Evolutionary conservation across 176 grass and related monocot genomes (phyloP).

Genomic region (Microstegium vimineum): DNA sequence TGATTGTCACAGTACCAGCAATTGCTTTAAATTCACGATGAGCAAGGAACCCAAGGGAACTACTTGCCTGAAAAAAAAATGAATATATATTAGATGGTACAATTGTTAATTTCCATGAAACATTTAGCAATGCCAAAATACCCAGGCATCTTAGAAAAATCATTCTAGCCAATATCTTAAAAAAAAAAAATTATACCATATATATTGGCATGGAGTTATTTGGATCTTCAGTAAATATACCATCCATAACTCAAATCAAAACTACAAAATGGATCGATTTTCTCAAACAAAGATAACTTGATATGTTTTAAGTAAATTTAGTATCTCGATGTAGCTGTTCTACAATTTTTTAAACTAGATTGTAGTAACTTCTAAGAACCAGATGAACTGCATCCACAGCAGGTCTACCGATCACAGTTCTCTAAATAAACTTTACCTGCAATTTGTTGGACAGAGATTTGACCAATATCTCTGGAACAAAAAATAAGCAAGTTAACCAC

Average conservation of each 20-base stretch:
- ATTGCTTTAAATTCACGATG: conserved; percentile 63
- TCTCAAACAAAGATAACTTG: background rate
- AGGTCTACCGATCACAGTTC: background rate
- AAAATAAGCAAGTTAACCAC: conserved; percentile 97
- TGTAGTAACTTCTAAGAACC: background rate
- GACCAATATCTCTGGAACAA: conserved; percentile 78
- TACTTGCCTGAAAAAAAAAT: conserved; percentile 49
- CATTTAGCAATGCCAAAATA: background rate
- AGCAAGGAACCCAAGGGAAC: conserved; percentile 50
- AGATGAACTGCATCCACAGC: background rate
- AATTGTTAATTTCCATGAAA: background rate
- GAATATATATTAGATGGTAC: background rate
- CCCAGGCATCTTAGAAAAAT: background rate
- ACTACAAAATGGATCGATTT: background rate
- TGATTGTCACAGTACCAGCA: conserved; percentile 81
- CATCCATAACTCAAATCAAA: conserved; percentile 2
- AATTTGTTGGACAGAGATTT: conserved; percentile 63
- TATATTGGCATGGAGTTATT: background rate
- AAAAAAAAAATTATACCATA: background rate
- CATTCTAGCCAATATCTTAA: background rate
- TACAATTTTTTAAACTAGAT: background rate
- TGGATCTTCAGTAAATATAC: background rate
- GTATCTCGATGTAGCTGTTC: background rate
- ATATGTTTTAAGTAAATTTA: conserved; percentile 8
- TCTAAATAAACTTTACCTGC: conserved; percentile 47